A percentile compares a stretch with the other conserved stretches of the same genome.
phyloP scores from a whole-genome alignment of 2,329 filamentous ascomycete species.

The Alternaria brassicae region DNA sequence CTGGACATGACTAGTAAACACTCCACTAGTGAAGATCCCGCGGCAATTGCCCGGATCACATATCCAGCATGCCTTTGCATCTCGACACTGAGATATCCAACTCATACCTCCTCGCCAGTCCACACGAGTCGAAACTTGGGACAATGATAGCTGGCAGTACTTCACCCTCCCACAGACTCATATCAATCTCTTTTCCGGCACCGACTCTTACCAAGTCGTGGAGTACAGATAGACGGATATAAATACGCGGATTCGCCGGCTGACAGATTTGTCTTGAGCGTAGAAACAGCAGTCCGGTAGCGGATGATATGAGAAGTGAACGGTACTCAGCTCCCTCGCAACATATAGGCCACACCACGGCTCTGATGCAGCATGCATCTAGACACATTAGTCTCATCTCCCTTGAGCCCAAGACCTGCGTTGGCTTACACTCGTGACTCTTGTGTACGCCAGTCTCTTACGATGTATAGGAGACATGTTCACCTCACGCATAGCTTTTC shows the following conservation, averaged over 20 bases:
- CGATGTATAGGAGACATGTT: conserved; percentile 22
- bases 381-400: neutral
- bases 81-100: conserved; percentile 24
- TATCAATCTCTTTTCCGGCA: conserved; percentile 4
- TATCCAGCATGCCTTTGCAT: conserved; percentile 1
- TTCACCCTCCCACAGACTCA: conserved; percentile 12
- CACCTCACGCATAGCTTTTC: neutral
- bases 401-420: neutral
- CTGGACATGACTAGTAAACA: neutral
- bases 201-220: neutral
- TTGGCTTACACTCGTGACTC: conserved; percentile 18
- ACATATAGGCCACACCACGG: conserved; percentile 25
- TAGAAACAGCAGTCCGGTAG: conserved; percentile 28
- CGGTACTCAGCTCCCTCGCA: conserved; percentile 23
- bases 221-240: conserved; percentile 7
- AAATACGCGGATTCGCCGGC: conserved; percentile 15
- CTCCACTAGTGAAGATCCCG: neutral
- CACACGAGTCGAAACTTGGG: conserved; percentile 20
- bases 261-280: conserved; percentile 27
- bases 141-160: conserved; percentile 12
- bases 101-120: conserved; percentile 24
- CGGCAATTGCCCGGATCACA: neutral
- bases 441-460: conserved; percentile 21
- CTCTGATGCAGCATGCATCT: conserved; percentile 23
- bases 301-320: conserved; percentile 33